Percentiles rank a stretch among this genome's conserved stretches.
Evolutionary conservation across 768 basidiomycete genomes (phyloP).

Genomic region (Termitomyces sp.): DNA sequence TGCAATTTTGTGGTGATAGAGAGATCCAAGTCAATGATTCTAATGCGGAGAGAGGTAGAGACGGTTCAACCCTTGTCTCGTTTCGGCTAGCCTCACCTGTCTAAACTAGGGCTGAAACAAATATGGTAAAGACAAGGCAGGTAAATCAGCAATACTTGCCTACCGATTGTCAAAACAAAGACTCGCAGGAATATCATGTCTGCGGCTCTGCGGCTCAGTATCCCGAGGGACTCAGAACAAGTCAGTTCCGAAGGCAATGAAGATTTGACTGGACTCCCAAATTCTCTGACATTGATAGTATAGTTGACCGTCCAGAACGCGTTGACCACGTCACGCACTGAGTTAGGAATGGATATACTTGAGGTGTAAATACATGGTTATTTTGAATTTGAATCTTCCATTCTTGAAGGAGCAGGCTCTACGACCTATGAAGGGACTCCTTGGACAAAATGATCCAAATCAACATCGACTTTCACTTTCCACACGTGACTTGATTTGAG

Average conservation of each 20-base stretch:
- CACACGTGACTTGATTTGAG: too few relatives aligned
- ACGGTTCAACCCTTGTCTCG: constrained; percentile 22
- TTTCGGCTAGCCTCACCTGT: constrained; percentile 34
- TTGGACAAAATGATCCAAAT: too few relatives aligned
- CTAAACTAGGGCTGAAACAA: constrained; percentile 26
- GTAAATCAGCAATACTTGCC: constrained; percentile 8
- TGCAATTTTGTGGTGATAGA: constrained; percentile 9
- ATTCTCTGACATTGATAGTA: background rate
- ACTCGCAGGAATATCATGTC: background rate
- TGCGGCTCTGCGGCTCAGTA: too few relatives aligned
- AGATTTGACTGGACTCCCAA: background rate
- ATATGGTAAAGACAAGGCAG: constrained; percentile 20
- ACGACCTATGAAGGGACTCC: too few relatives aligned
- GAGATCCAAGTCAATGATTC: constrained; percentile 18
- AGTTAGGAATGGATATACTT: too few relatives aligned
- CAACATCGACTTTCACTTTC: too few relatives aligned
- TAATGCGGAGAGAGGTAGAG: constrained; percentile 16
- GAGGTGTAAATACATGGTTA: too few relatives aligned
- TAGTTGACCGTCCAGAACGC: background rate
- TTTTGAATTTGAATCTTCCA: too few relatives aligned
- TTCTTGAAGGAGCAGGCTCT: too few relatives aligned
- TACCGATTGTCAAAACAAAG: constrained; percentile 2
- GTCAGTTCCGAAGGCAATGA: constrained; percentile 14
- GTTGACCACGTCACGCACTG: background rate
- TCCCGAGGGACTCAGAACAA: constrained; percentile 8